These are phyloP conservation scores for Aspergillus haitiensis DNA, from an alignment of 495 filamentous ascomycete species.

Conservation along the genomic window DNA sequence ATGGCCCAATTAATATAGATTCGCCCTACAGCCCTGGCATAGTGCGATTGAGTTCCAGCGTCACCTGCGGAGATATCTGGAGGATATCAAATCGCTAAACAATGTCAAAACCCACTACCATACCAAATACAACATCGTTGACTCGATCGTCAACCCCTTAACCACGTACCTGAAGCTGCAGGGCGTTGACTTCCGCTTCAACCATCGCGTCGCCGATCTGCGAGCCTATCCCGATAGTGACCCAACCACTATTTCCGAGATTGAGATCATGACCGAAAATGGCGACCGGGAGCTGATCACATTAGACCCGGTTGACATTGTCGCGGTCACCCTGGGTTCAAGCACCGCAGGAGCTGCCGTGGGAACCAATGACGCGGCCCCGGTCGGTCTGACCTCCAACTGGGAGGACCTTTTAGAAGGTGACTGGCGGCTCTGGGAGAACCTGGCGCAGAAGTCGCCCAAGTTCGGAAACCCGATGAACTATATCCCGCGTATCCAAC, in stretches of 20 bases:
- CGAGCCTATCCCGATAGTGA: conserved; percentile 15
- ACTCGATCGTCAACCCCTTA: conserved; percentile 41
- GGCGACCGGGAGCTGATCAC: conserved; percentile 16
- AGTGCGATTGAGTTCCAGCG: conserved; percentile 36
- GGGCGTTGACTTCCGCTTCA: conserved; percentile 44
- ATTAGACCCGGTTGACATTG: conserved; percentile 24
- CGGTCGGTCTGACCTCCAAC: conserved; percentile 1
- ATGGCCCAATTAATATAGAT: conserved; percentile 16
- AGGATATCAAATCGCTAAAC: conserved; percentile 28
- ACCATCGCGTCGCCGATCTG: conserved; percentile 24
- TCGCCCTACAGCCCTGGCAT: conserved; percentile 41
- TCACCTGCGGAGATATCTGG: conserved; percentile 25
- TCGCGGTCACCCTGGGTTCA: conserved; percentile 30
- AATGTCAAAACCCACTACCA: conserved; percentile 24
- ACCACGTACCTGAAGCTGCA: conserved; percentile 34
- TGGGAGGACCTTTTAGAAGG: conserved; percentile 19
- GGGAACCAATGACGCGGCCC: conserved; percentile 22
- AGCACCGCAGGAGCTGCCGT: conserved; percentile 21
- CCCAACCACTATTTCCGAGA: conserved; percentile 18
- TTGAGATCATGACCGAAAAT: conserved; percentile 11
- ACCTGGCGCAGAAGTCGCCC: conserved; percentile 16
- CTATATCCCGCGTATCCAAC: conserved; percentile 32
- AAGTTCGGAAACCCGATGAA: conserved; percentile 38
- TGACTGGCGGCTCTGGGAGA: conserved; percentile 32
- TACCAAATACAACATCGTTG: conserved; percentile 36